Evolutionary conservation across 352 stramenopile genomes (phyloP).

Genomic region (Phytophthora fragariae): DNA sequence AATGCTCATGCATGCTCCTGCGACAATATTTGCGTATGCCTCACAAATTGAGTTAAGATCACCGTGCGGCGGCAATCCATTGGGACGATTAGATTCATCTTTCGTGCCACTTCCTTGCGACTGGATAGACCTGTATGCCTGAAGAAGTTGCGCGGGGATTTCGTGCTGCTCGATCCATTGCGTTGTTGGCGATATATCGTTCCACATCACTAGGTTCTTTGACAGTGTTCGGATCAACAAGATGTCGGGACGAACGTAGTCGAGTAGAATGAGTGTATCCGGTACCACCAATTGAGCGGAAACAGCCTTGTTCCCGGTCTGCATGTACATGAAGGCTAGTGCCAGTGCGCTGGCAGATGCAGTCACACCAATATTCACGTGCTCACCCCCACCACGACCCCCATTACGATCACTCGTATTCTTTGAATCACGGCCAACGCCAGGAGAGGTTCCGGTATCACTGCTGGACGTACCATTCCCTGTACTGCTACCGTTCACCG

Average conservation of each 20-base stretch:
- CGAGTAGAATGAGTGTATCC: constrained; percentile 95
- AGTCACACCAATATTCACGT: constrained; percentile 97
- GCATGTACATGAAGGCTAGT: constrained; percentile 97
- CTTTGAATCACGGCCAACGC: constrained; percentile 76
- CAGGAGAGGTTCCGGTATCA: constrained; percentile 26
- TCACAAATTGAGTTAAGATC: constrained; percentile 94
- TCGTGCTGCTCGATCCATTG: constrained; percentile 91
- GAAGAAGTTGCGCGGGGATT: constrained; percentile 61
- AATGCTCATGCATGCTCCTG: constrained; percentile 95
- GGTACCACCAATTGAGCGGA: constrained; percentile 91
- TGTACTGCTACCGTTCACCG: constrained; percentile 27
- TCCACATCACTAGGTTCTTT: constrained; percentile 96
- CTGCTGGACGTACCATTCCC: constrained; percentile 35
- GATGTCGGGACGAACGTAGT: constrained; percentile 97
- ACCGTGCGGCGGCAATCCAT: constrained; percentile 37
- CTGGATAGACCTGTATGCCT: constrained; percentile 54
- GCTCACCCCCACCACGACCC: constrained; percentile 61
- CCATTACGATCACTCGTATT: constrained; percentile 36
- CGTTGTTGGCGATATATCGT: constrained; percentile 87
- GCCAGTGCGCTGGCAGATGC: constrained; percentile 93
- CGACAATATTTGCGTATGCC: constrained; percentile 95
- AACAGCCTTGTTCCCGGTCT: constrained; percentile 90
- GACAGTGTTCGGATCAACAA: constrained; percentile 95
- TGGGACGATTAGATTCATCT: constrained; percentile 19
- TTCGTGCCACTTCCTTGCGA: not conserved